Evolutionary conservation across 306 rosid genomes (phyloP).

Genomic region (Arachis hypogaea): DNA sequence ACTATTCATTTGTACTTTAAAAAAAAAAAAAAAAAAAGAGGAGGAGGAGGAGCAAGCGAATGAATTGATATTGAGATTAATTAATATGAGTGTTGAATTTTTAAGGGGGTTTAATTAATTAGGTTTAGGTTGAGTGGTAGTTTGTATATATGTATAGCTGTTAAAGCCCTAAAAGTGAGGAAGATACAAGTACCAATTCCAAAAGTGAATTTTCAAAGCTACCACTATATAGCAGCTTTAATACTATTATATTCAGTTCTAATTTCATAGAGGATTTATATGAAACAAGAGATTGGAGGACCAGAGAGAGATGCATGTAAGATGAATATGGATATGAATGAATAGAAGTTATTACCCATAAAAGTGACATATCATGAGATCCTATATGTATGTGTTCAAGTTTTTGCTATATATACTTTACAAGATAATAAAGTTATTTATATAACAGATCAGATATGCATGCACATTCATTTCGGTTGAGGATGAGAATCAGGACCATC

Average conservation of each 20-base stretch:
- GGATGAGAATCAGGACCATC: conserved; percentile 35
- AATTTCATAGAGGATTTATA: not conserved
- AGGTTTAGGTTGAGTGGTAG: no score
- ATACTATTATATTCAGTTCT: not conserved
- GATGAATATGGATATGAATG: conserved; percentile 28
- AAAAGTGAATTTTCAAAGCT: conserved; percentile 26
- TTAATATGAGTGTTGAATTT: no score
- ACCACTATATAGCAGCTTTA: conserved; percentile 21
- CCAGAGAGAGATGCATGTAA: conserved; percentile 42
- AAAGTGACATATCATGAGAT: conserved; percentile 35
- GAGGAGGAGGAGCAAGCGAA: no score
- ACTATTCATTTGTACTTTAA: no score
- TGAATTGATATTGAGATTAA: no score
- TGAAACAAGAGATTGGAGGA: conserved; percentile 28
- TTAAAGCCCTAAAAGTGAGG: conserved; percentile 37
- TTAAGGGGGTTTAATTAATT: no score
- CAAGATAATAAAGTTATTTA: conserved; percentile 24
- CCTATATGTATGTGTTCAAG: conserved; percentile 11
- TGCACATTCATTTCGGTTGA: conserved; percentile 33
- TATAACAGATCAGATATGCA: conserved; percentile 39
- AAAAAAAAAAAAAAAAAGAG: no score
- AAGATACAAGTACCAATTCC: conserved; percentile 25
- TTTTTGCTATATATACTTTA: conserved; percentile 26
- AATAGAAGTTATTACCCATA: conserved; percentile 31
- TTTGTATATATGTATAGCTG: not conserved